A percentile compares a stretch with the other conserved stretches of the same genome.
phyloP scores from a whole-genome alignment of 2,329 filamentous ascomycete genomes.

The Parafenestella ontariensis region DNA sequence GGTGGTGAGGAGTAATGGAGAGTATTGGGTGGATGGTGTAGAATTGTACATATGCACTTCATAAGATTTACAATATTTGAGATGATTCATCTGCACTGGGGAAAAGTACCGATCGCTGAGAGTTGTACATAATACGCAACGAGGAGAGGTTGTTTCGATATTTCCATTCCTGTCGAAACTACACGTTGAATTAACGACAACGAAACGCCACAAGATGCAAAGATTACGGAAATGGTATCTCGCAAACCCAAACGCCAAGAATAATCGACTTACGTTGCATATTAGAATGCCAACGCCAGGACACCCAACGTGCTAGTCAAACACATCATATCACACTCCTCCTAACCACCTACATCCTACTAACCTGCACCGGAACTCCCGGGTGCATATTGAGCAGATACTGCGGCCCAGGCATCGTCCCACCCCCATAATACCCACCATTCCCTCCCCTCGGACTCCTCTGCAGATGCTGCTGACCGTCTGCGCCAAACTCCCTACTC shows the following conservation, averaged over 20 bases:
- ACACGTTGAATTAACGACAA: no score
- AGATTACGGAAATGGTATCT: neutral
- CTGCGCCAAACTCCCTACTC: constrained; percentile 14
- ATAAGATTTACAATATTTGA: neutral
- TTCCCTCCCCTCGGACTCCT: constrained; percentile 1
- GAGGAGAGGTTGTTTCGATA: no score
- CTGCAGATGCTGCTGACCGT: constrained; percentile 12
- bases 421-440: constrained; percentile 32
- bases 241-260: neutral
- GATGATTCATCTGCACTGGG: no score
- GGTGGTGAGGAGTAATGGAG: constrained; percentile 17
- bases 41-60: neutral
- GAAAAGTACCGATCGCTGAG: no score
- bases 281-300: neutral
- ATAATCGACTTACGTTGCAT: no score
- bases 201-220: neutral
- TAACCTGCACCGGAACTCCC: constrained; percentile 42
- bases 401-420: constrained; percentile 46
- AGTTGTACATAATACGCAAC: no score
- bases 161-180: no score
- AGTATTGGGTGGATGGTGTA: neutral
- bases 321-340: neutral
- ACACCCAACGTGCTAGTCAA: neutral
- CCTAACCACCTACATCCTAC: constrained; percentile 7
- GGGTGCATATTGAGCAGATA: constrained; percentile 50